phyloP scores from a whole-genome alignment of 2,329 filamentous ascomycete species.

The Aspergillus brasiliensis region DNA sequence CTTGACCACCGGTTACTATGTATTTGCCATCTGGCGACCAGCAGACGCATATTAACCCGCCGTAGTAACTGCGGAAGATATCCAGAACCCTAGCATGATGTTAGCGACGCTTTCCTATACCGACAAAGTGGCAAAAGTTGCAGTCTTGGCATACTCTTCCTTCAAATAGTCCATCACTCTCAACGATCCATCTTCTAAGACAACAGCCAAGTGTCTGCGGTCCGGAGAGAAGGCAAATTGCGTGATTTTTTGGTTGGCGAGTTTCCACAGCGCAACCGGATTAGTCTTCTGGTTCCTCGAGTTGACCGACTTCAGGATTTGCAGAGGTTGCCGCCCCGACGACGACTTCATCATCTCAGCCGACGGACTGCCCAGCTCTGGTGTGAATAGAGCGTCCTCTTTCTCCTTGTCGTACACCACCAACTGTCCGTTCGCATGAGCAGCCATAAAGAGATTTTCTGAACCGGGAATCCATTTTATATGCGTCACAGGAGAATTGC shows the following conservation, averaged over 20 bases:
- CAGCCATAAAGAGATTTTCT: conserved; percentile 87
- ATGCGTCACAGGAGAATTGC: conserved; percentile 78
- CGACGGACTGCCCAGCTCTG: conserved; percentile 56
- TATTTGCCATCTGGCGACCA: conserved; percentile 99
- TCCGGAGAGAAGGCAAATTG: conserved; percentile 92
- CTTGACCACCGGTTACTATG: conserved; percentile 90
- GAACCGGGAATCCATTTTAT: conserved; percentile 94
- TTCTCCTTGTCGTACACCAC: conserved; percentile 98
- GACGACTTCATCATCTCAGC: conserved; percentile 30
- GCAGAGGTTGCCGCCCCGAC: conserved; percentile 51
- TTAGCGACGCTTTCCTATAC: conserved; percentile 6
- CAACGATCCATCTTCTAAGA: conserved; percentile 87
- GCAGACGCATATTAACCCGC: conserved; percentile 86
- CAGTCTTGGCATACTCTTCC: conserved; percentile 67
- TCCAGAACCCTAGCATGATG: conserved; percentile 67
- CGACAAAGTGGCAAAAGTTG: background rate
- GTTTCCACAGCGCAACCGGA: conserved; percentile 87
- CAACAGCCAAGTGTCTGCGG: conserved; percentile 80
- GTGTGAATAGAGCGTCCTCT: conserved; percentile 77
- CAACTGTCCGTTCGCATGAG: conserved; percentile 86
- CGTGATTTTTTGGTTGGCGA: conserved; percentile 88
- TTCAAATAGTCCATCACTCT: conserved; percentile 88
- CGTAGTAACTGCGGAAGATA: conserved; percentile 89
- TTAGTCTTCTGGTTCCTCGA: conserved; percentile 93
- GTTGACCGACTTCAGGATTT: conserved; percentile 86